Evolutionary conservation across 2,329 filamentous ascomycete genomes (phyloP), one percentile per base, ranked within the genome.

Genomic region (Neonectria faginata): DNA sequence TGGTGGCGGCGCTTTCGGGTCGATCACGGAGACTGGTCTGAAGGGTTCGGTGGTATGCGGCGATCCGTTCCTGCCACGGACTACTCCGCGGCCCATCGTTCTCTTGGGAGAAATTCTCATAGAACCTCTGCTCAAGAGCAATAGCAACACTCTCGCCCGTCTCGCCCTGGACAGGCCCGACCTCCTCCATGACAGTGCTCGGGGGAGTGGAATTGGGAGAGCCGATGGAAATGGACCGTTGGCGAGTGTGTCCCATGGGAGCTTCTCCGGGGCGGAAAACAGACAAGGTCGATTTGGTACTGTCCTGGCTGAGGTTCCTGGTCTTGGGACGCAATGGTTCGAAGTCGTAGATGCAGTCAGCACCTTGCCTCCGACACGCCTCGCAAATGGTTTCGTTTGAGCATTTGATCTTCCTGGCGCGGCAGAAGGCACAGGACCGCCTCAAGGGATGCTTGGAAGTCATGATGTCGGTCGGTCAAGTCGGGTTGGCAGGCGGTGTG

Each of bases 331-430:
- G 72, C 7, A 73, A 67, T 7, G 76, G 71, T 57, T 79, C 77
- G 60, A 78, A 79, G 66, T 79, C 77, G 70, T 79, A 79, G 67
- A 79, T 79, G 66, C 77, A 79, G 66, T 79, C 77, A 52, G 74
- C 76, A 10, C 75, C 77, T 58, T 79, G 77, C 42, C 75, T 73
- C 44, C 77, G 75, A 50, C 77, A 79, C 27, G 77, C 77, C 60
- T 79, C 75, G 70, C 77, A 79, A 41, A 79, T 79, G 29, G 74
- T 75, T 50, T 78, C 77, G 66, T 79, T 79, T 57, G 76, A 79
- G 64, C 77, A 79, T 57, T 79, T 79, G 70, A 79, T 79, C 69
- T 79, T 79, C 16, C 77, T 72, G 27, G 77, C 76, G n/a, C 77
- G 74, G 67, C 77, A 79, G 57, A 79, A 79, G 57, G 75, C 73